Conservation (phyloP, 305 asterid species). For the Caryopteris hybrid region DNA sequence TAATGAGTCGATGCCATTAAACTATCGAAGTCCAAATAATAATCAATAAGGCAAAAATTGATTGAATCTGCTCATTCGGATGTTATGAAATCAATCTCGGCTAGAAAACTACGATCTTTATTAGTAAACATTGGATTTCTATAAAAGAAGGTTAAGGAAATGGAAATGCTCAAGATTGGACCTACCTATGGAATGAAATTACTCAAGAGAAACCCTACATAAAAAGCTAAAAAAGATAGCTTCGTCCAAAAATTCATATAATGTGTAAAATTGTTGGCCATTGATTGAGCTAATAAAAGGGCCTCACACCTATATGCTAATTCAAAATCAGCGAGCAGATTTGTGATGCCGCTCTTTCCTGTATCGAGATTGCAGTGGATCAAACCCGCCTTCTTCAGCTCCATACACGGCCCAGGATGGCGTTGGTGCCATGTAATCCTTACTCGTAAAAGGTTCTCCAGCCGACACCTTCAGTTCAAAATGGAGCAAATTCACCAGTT, state of each 20-base stretch:
- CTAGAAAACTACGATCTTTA: too few relatives aligned
- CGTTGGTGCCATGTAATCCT: slow-evolving; percentile 86
- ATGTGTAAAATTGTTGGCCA: slow-evolving; percentile 15
- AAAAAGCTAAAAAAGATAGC: neutral
- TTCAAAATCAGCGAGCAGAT: slow-evolving; percentile 28
- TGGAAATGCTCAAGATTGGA: too few relatives aligned
- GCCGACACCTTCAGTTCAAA: slow-evolving; percentile 52
- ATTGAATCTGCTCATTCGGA: too few relatives aligned
- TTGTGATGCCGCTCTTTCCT: slow-evolving; percentile 76
- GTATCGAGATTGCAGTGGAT: slow-evolving; percentile 72
- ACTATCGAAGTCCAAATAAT: too few relatives aligned
- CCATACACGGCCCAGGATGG: slow-evolving; percentile 93
- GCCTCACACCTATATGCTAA: neutral
- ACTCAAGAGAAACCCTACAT: too few relatives aligned
- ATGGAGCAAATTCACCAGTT: neutral
- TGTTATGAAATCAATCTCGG: too few relatives aligned
- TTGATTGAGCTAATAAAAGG: slow-evolving; percentile 9
- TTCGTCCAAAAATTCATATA: neutral
- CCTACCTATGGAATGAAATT: neutral
- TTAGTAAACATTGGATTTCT: too few relatives aligned
- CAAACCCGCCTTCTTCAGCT: slow-evolving; percentile 95
- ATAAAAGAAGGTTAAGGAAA: too few relatives aligned
- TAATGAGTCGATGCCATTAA: too few relatives aligned
- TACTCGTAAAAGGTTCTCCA: slow-evolving; percentile 63
- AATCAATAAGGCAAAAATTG: too few relatives aligned